These are phyloP conservation scores for Nakazawaea populi DNA, from an alignment of 805 yeast genomes.

Conservation along the genomic window DNA sequence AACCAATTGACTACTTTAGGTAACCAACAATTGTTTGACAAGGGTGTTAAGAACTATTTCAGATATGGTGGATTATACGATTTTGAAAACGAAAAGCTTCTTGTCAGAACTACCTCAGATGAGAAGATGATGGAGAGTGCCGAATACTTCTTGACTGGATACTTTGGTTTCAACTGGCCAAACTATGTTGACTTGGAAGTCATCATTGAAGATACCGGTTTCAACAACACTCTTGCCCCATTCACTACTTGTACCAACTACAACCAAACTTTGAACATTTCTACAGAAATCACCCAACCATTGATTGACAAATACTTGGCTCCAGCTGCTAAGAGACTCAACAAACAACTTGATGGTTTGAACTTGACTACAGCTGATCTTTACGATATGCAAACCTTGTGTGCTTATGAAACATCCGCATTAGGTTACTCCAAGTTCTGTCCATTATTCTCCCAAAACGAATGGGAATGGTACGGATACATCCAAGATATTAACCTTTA, in stretches of 20 bases:
- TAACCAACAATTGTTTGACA: conserved; percentile 17
- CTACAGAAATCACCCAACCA: neutral
- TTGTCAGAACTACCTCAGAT: conserved; percentile 32
- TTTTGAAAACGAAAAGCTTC: conserved; percentile 10
- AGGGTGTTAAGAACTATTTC: conserved; percentile 14
- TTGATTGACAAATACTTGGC: neutral
- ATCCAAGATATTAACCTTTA: conserved; percentile 1
- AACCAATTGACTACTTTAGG: conserved; percentile 15
- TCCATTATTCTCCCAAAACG: conserved; percentile 34
- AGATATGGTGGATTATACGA: conserved; percentile 15
- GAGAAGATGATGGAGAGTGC: conserved; percentile 43
- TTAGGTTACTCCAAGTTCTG: conserved; percentile 34
- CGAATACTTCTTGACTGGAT: conserved; percentile 40
- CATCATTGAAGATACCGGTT: conserved; percentile 13
- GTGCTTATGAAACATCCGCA: conserved; percentile 36
- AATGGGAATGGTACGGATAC: conserved; percentile 17
- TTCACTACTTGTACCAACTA: conserved; percentile 13
- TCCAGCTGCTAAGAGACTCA: conserved; percentile 3
- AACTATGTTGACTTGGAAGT: conserved; percentile 16
- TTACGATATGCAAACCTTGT: conserved; percentile 26
- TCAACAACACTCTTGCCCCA: conserved; percentile 16
- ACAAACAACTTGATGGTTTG: conserved; percentile 12
- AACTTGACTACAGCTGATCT: conserved; percentile 27
- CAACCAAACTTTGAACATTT: neutral
- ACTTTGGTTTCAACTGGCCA: conserved; percentile 30